phyloP scores from a whole-genome alignment of 2,329 filamentous ascomycete species.

The Herpotrichia juniperi region DNA sequence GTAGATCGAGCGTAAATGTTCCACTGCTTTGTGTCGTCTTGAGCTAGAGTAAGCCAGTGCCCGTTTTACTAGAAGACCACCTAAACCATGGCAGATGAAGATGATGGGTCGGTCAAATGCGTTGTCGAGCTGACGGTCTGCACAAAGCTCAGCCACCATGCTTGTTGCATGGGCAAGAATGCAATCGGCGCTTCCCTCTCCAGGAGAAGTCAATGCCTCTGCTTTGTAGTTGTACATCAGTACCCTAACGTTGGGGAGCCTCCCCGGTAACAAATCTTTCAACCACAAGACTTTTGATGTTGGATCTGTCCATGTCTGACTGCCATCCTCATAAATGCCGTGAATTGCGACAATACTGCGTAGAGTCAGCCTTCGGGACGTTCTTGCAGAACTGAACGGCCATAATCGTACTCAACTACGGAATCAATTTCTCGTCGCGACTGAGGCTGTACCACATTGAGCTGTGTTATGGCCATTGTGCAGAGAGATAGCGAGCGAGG shows the following conservation, averaged over 20 bases:
- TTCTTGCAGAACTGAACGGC: neutral
- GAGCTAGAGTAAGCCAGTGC: constrained; percentile 72
- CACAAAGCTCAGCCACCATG: constrained; percentile 45
- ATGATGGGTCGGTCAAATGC: constrained; percentile 71
- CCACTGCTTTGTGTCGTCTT: constrained; percentile 63
- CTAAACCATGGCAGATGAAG: constrained; percentile 76
- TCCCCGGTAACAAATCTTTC: constrained; percentile 36
- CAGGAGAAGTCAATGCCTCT: constrained; percentile 20
- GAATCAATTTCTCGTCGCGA: neutral
- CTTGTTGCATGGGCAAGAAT: constrained; percentile 35
- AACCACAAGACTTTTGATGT: constrained; percentile 37
- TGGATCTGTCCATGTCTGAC: constrained; percentile 39
- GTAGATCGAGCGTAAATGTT: constrained; percentile 71
- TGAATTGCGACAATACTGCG: constrained; percentile 46
- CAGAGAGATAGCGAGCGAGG: too few relatives aligned
- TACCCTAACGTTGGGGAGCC: constrained; percentile 24
- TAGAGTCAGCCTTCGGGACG: constrained; percentile 8
- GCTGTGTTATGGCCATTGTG: too few relatives aligned
- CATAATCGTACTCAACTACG: constrained; percentile 3
- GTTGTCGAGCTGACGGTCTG: constrained; percentile 53
- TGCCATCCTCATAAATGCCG: constrained; percentile 36
- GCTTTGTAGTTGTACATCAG: constrained; percentile 34
- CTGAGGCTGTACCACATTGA: too few relatives aligned
- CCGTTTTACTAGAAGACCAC: constrained; percentile 74
- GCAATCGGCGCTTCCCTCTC: constrained; percentile 20